A percentile compares a stretch with the other conserved stretches of the same genome.
Conservation (phyloP, 805 yeast species). For the Candida pini region DNA sequence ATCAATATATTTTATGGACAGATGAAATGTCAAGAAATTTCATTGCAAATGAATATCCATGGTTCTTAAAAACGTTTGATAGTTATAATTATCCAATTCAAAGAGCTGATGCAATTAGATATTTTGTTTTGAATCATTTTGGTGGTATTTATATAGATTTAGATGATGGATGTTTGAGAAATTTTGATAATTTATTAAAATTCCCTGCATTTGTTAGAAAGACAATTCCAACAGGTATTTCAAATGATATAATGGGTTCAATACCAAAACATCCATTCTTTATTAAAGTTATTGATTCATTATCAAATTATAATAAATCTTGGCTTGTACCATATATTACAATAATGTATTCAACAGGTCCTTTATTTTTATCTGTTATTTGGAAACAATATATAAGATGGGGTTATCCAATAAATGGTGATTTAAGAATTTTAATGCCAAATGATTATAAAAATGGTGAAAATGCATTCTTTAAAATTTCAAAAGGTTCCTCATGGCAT, state of each 20-base stretch:
- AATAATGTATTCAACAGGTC: conserved; percentile 92
- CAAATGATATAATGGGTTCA: conserved; percentile 90
- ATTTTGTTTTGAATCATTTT: conserved; percentile 73
- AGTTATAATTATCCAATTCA: conserved; percentile 74
- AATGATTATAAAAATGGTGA: conserved; percentile 59
- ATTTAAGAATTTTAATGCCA: conserved; percentile 67
- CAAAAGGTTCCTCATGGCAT: conserved; percentile 92
- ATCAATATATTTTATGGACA: conserved; percentile 86
- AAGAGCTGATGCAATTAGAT: conserved; percentile 87
- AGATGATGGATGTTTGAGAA: conserved; percentile 81
- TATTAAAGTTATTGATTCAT: conserved; percentile 57
- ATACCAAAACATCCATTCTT: conserved; percentile 86
- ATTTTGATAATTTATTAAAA: conserved; percentile 72
- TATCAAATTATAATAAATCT: conserved; percentile 59
- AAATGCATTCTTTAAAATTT: conserved; percentile 63
- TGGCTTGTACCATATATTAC: conserved; percentile 87
- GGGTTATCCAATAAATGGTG: conserved; percentile 63
- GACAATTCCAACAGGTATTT: conserved; percentile 85
- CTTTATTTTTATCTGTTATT: conserved; percentile 75
- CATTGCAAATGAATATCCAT: conserved; percentile 71
- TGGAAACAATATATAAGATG: conserved; percentile 85
- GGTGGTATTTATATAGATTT: conserved; percentile 91
- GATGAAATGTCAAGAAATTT: conserved; percentile 77
- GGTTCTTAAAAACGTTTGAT: conserved; percentile 81
- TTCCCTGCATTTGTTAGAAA: conserved; percentile 85